A percentile compares a stretch with the other conserved stretches of the same genome.
phyloP scores from a whole-genome alignment of 2,329 filamentous ascomycete species.

The Botrytis elliptica region DNA sequence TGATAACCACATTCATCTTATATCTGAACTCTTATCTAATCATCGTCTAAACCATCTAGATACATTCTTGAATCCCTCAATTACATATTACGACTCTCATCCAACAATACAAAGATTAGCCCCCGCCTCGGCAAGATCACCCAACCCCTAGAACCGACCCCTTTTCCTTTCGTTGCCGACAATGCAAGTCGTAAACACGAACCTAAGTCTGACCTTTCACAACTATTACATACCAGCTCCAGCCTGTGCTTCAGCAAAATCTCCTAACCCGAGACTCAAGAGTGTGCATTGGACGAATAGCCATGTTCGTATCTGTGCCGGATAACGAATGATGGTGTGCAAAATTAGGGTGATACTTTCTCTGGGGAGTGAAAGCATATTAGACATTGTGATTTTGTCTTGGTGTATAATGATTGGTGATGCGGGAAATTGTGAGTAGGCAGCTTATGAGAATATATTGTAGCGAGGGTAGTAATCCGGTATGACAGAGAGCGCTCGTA shows the following conservation, averaged over 20 bases:
- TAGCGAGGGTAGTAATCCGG: background rate
- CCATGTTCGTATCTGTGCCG: conserved; percentile 7
- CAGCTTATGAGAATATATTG: background rate
- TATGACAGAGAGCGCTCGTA: background rate
- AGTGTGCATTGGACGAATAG: background rate
- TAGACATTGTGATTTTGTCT: background rate
- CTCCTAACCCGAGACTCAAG: background rate
- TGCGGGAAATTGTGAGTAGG: background rate
- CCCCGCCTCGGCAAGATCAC: background rate
- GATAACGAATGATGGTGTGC: background rate
- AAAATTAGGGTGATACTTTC: background rate
- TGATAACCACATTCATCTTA: background rate
- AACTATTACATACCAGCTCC: background rate
- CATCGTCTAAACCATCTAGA: background rate
- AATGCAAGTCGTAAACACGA: background rate
- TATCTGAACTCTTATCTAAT: background rate
- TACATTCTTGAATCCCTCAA: background rate
- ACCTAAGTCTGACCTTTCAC: background rate
- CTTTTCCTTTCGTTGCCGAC: background rate
- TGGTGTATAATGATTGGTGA: background rate
- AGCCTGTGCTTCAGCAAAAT: background rate
- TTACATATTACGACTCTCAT: background rate
- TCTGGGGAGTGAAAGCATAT: background rate
- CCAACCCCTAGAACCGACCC: background rate
- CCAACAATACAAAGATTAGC: background rate